Percentiles rank a stretch among this genome's conserved stretches.
These are phyloP conservation scores for Saccharata proteae DNA, from an alignment of 2,329 filamentous ascomycete species.

Conservation along the genomic window DNA sequence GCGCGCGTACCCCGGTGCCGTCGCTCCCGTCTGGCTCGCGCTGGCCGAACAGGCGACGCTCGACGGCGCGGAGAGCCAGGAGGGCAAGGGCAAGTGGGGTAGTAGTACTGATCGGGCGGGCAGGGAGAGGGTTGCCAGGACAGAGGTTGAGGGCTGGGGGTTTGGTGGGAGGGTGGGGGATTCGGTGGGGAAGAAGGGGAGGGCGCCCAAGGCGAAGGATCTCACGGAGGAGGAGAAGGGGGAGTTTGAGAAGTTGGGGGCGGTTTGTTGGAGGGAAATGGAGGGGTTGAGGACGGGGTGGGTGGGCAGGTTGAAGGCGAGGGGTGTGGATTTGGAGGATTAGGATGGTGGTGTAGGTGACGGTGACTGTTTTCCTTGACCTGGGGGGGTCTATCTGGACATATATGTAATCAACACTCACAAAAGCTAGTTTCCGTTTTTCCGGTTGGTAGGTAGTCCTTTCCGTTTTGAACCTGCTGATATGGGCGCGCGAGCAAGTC, in stretches of 20 bases:
- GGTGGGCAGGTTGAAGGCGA: slow-evolving; percentile 44
- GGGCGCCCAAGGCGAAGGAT: slow-evolving; percentile 46
- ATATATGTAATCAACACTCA: too few relatives aligned
- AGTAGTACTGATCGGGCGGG: slow-evolving; percentile 52
- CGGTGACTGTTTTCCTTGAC: too few relatives aligned
- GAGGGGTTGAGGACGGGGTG: slow-evolving; percentile 57
- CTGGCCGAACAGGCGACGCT: slow-evolving; percentile 54
- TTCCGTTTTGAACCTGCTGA: too few relatives aligned
- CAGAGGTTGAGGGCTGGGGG: slow-evolving; percentile 82
- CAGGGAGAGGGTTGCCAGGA: slow-evolving; percentile 53
- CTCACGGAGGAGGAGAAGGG: slow-evolving; percentile 48
- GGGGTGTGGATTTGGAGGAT: slow-evolving; percentile 15
- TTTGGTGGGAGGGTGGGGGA: slow-evolving; percentile 45
- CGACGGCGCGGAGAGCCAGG: slow-evolving; percentile 39
- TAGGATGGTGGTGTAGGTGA: background rate
- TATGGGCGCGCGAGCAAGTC: too few relatives aligned
- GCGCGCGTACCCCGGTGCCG: slow-evolving; percentile 64
- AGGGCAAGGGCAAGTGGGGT: slow-evolving; percentile 69
- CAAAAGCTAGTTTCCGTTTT: too few relatives aligned
- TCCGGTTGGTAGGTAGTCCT: too few relatives aligned
- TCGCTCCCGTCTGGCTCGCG: slow-evolving; percentile 65
- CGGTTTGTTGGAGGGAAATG: slow-evolving; percentile 55
- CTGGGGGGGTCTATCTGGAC: too few relatives aligned
- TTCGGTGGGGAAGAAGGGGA: slow-evolving; percentile 31
- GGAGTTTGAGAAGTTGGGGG: slow-evolving; percentile 51